Evolutionary conservation across 495 filamentous ascomycete genomes (phyloP), one percentile per base, ranked within the genome.

Genomic region (Melanomma pulvis-pyrius): DNA sequence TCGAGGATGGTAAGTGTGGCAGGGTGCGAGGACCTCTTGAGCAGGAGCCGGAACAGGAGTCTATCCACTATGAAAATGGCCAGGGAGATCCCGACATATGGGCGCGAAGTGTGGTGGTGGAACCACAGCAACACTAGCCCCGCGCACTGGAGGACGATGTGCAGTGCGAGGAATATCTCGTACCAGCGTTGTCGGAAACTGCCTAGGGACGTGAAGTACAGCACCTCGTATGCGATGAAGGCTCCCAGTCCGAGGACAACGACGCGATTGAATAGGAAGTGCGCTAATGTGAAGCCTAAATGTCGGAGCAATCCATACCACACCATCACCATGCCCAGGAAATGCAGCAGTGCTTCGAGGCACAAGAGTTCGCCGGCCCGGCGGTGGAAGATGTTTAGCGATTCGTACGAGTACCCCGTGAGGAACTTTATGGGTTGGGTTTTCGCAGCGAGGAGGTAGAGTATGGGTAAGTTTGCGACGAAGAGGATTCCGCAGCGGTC

Each of bases 401-500:
- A 79, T 73, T 88, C 85, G 71, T 88, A 88, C 0, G 86, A 87
- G 59, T 80, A 81, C 12, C 86, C 85, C 0, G 86, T 88, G 15
- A 88, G 73, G 0, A 80, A 63, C 28, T 80, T 82, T 11, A 88
- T 64, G 0, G 86, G 86, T 51, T 85, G 84, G 66, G 86, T 88
- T 70, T 89, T 90, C 56, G 86, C 84, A 2, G 82, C 76, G 1
- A 90, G 77, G 24, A 88, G 75, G 73, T 88, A 87, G 7, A 88
- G 75, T 17, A 86, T 75, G 1, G 85, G 84, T 0, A 88, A 78
- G 69, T 88, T 87, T 62, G 82, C 82, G 26, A 83, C 73, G 68
- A 85, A 86, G 4, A 85, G 57, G 17, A 82, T 64, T 6, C 83
- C 83, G 30, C 79, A 77, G 49, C 84, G 77, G 69, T 88, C 84